These are phyloP conservation scores for Coriolopsis trogii DNA, from an alignment of 1,284 basidiomycete genomes.

Conservation along the genomic window DNA sequence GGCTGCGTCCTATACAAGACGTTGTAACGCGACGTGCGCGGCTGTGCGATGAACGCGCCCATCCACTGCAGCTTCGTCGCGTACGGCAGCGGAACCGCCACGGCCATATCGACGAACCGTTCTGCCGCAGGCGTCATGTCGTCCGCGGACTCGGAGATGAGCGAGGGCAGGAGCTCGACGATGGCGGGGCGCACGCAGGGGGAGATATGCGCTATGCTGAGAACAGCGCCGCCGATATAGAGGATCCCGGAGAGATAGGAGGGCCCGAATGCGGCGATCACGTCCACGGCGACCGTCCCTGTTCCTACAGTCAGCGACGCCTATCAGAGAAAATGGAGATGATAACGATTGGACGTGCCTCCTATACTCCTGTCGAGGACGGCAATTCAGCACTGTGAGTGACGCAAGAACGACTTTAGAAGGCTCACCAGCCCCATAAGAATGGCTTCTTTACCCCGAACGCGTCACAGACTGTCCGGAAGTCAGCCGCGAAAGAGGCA, in stretches of 20 bases:
- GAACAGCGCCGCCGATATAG: constrained; percentile 33
- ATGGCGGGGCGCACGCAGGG: constrained; percentile 32
- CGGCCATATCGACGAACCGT: constrained; percentile 35
- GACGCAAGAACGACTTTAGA: no score
- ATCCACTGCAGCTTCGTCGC: constrained; percentile 35
- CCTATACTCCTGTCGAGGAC: constrained; percentile 6
- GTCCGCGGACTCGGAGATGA: constrained; percentile 31
- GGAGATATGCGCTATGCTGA: constrained; percentile 17
- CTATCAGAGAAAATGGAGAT: no score
- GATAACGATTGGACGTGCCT: background rate
- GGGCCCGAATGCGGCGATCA: constrained; percentile 37
- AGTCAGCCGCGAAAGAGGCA: constrained; percentile 39
- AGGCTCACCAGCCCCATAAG: constrained; percentile 40
- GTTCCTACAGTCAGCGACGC: background rate
- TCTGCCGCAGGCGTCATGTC: constrained; percentile 31
- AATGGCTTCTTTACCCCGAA: constrained; percentile 35
- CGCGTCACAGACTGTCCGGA: constrained; percentile 33
- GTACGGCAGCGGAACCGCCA: constrained; percentile 30
- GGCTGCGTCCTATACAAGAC: constrained; percentile 4
- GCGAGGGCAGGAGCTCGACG: constrained; percentile 26
- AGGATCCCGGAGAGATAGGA: constrained; percentile 39
- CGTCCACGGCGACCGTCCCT: constrained; percentile 40
- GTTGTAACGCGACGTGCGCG: constrained; percentile 12
- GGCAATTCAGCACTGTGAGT: background rate
- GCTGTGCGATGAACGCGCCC: constrained; percentile 36